A percentile compares a stretch with the other conserved stretches of the same genome.
phyloP scores from a whole-genome alignment of 2,329 filamentous ascomycete species.

The Pseudogymnoascus sp. region DNA sequence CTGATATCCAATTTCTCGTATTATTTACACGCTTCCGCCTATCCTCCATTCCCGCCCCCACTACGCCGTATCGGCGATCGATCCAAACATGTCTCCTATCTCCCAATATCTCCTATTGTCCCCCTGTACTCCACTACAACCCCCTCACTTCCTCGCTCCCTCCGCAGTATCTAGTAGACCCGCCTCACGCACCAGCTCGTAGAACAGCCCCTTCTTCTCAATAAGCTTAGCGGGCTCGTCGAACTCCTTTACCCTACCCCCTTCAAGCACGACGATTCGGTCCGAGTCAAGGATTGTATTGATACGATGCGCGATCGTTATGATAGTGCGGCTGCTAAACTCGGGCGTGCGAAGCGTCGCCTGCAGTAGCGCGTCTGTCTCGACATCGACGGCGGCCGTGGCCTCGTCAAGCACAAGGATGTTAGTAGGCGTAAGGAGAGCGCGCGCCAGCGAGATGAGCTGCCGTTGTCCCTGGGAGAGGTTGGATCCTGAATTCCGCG shows the following conservation, averaged over 20 bases:
- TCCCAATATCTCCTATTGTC: not conserved
- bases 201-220: slow-evolving; percentile 70
- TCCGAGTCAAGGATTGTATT: slow-evolving; percentile 91
- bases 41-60: not conserved
- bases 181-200: slow-evolving; percentile 84
- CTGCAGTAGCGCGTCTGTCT: slow-evolving; percentile 62
- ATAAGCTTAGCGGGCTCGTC: slow-evolving; percentile 76
- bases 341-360: slow-evolving; percentile 53
- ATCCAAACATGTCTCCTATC: not conserved
- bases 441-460: slow-evolving; percentile 85
- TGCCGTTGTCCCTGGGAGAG: slow-evolving; percentile 92
- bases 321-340: slow-evolving; percentile 90
- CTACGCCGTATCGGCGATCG: not conserved
- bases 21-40: not conserved
- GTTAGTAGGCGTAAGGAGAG: slow-evolving; percentile 89
- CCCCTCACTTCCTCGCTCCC: not conserved
- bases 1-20: slow-evolving; percentile 6
- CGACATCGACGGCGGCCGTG: slow-evolving; percentile 66
- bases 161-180: slow-evolving; percentile 47
- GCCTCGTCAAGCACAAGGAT: slow-evolving; percentile 96
- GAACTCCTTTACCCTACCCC: slow-evolving; percentile 85
- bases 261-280: slow-evolving; percentile 86
- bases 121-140: not conserved
- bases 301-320: slow-evolving; percentile 96
- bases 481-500: slow-evolving; percentile 65